phyloP scores from a whole-genome alignment of 768 basidiomycete species.

The Xanthoconium purpureum region DNA sequence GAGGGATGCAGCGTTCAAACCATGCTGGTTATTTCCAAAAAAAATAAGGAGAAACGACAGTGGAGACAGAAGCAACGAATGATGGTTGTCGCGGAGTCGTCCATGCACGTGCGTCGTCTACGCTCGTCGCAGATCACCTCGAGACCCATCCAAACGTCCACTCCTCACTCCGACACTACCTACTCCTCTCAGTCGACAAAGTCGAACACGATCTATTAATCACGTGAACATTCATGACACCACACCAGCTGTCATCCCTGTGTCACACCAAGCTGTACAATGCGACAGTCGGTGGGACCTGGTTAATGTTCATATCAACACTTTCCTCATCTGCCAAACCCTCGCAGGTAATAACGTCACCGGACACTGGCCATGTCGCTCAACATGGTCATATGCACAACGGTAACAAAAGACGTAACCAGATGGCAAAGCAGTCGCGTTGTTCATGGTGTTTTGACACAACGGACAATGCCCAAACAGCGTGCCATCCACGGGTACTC shows the following conservation, averaged over 20 bases:
- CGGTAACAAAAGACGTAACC: slow-evolving; percentile 96
- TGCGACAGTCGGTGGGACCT: background rate
- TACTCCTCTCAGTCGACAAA: background rate
- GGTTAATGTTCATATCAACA: slow-evolving; percentile 58
- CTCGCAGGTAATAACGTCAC: slow-evolving; percentile 76
- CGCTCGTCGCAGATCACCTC: background rate
- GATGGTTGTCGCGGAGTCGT: background rate
- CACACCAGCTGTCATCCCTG: background rate
- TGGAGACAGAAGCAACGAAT: slow-evolving; percentile 8
- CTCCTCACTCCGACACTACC: background rate
- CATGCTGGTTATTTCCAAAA: slow-evolving; percentile 26
- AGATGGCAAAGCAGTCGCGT: slow-evolving; percentile 86
- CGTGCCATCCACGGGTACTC: slow-evolving; percentile 57
- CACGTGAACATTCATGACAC: slow-evolving; percentile 6
- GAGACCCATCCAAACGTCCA: background rate
- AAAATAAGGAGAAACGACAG: slow-evolving; percentile 5
- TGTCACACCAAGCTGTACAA: slow-evolving; percentile 7
- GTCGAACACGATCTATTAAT: slow-evolving; percentile 1
- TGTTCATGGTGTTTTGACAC: slow-evolving; percentile 68
- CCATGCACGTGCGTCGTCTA: slow-evolving; percentile 25
- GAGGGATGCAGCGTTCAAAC: slow-evolving; percentile 19
- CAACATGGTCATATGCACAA: slow-evolving; percentile 82
- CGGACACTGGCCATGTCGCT: slow-evolving; percentile 77
- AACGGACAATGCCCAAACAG: slow-evolving; percentile 84
- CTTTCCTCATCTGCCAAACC: slow-evolving; percentile 84